Conservation (phyloP, 768 basidiomycete genomes). For the Russula griseocarnosa region DNA sequence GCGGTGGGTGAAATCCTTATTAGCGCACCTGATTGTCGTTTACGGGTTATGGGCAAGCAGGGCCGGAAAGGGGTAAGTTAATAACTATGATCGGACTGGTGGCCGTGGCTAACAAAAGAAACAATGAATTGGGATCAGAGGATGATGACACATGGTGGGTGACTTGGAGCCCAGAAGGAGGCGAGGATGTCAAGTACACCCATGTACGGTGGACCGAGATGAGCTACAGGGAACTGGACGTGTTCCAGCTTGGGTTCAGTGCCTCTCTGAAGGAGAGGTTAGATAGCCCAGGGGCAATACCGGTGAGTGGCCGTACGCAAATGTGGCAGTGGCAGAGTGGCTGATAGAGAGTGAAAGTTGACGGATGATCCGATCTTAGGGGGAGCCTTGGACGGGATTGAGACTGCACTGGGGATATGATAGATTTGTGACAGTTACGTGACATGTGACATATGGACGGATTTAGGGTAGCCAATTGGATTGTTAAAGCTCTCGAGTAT, state of each 20-base stretch:
- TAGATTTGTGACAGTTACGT: conserved; percentile 3
- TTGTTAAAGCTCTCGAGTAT: not conserved
- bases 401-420: not conserved
- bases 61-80: conserved; percentile 17
- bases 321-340: not conserved
- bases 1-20: conserved; percentile 6
- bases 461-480: not conserved
- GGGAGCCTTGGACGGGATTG: not conserved
- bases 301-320: conserved; percentile 3
- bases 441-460: not conserved
- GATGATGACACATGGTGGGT: conserved; percentile 10
- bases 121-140: conserved; percentile 7
- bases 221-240: conserved; percentile 1
- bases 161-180: conserved; percentile 16
- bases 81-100: not conserved
- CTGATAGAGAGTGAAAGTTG: conserved; percentile 1
- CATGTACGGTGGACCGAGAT: conserved; percentile 12
- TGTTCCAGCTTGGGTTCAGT: conserved; percentile 9
- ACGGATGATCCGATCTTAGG: conserved; percentile 13
- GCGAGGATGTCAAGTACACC: conserved; percentile 12
- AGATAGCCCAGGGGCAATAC: conserved; percentile 8
- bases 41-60: conserved; percentile 1
- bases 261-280: conserved; percentile 2
- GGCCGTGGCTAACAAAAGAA: conserved; percentile 4
- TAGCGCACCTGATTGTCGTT: not conserved